Conservation (phyloP, 1,284 basidiomycete genomes). For the Leccinum proliferum region DNA sequence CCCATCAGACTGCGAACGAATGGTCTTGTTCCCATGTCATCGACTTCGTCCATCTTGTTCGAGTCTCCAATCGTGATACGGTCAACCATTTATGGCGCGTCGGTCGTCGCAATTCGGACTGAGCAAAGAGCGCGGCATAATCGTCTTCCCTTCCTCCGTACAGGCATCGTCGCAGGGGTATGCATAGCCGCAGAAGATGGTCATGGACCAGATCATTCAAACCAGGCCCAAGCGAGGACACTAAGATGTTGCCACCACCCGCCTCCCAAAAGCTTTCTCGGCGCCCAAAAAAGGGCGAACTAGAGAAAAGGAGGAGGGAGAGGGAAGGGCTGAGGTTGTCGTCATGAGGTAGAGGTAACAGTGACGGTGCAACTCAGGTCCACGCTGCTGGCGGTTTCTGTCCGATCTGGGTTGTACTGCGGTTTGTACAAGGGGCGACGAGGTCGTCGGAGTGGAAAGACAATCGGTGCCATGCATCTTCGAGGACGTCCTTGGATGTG, state of each 20-base stretch:
- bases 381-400: not conserved
- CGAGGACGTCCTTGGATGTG: not conserved
- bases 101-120: too few relatives aligned
- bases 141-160: constrained; percentile 2
- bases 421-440: not conserved
- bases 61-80: not conserved
- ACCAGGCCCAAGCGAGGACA: constrained; percentile 1
- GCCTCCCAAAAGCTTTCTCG: constrained; percentile 5
- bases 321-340: not conserved
- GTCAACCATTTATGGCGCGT: not conserved
- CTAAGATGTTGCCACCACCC: constrained; percentile 2
- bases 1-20: not conserved
- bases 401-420: constrained; percentile 1
- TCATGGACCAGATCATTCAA: not conserved
- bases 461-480: not conserved
- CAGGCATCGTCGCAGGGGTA: not conserved
- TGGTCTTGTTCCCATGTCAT: not conserved
- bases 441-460: not conserved
- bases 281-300: constrained; percentile 15
- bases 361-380: not conserved
- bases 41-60: not conserved
- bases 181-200: not conserved
- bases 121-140: not conserved
- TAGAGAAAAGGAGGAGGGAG: constrained; percentile 8
- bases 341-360: not conserved